phyloP scores from a whole-genome alignment of 73 alveolate species.

The Loxodes magnus region DNA sequence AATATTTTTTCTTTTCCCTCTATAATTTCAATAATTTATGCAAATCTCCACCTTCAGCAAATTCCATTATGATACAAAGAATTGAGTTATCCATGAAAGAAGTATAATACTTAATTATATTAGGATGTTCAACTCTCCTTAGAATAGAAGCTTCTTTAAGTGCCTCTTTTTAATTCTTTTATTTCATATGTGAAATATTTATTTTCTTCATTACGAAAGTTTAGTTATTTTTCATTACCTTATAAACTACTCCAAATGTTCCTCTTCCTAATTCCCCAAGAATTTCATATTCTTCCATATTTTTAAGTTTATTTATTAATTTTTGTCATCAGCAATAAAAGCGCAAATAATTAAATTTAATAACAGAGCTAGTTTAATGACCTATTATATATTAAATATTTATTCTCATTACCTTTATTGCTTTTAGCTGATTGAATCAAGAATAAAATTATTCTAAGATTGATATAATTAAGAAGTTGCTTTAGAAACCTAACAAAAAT shows the following conservation, averaged over 20 bases:
- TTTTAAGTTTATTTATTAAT: no score
- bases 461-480: no score
- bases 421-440: no score
- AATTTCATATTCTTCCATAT: no score
- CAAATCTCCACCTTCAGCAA: constrained; percentile 77
- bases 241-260: constrained; percentile 72
- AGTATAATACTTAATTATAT: constrained; percentile 18
- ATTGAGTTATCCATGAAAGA: constrained; percentile 57
- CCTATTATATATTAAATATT: no score
- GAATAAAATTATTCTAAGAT: no score
- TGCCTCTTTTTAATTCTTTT: constrained; percentile 50
- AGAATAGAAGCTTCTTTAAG: constrained; percentile 60
- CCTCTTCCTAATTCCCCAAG: constrained; percentile 82
- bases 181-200: constrained; percentile 24
- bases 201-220: constrained; percentile 61
- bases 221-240: constrained; percentile 52
- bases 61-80: constrained; percentile 79
- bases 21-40: constrained; percentile 37
- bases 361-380: no score
- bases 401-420: no score
- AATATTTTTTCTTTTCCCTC: constrained; percentile 39
- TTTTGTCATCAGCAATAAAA: no score
- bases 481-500: no score
- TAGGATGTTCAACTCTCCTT: constrained; percentile 39
- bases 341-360: no score